A percentile compares a stretch with the other conserved stretches of the same genome.
Conservation (phyloP, 2,329 filamentous ascomycete species). For the Stachybotrys chartarum region DNA sequence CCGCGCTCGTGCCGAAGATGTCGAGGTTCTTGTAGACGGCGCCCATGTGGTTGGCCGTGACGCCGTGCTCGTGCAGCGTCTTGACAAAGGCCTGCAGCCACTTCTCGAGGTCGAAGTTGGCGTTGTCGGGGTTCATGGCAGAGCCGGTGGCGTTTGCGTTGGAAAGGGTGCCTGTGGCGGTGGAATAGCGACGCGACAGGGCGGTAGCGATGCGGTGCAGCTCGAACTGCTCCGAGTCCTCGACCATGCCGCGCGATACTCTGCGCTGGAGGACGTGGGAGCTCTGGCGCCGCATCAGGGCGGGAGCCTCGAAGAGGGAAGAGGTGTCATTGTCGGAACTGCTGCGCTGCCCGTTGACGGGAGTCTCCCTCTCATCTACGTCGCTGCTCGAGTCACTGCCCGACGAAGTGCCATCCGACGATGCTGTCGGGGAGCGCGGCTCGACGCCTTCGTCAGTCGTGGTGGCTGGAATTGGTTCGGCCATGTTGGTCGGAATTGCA, state of each 20-base stretch:
- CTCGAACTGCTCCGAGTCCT: slow-evolving; percentile 25
- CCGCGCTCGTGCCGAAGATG: slow-evolving; percentile 59
- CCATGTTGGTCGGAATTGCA: no score
- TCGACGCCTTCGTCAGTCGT: no score
- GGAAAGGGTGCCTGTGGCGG: slow-evolving; percentile 8
- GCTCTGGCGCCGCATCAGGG: not conserved
- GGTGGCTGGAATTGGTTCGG: no score
- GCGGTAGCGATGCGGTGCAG: slow-evolving; percentile 31
- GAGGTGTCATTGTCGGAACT: no score
- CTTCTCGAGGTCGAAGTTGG: slow-evolving; percentile 31
- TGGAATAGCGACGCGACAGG: slow-evolving; percentile 26
- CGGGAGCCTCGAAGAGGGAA: not conserved
- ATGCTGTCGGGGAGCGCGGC: no score
- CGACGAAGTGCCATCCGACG: no score
- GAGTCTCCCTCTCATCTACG: no score
- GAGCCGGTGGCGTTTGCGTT: slow-evolving; percentile 19
- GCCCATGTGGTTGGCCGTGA: slow-evolving; percentile 47
- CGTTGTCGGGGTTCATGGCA: slow-evolving; percentile 27
- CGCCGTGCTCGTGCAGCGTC: slow-evolving; percentile 45
- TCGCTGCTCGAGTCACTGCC: no score
- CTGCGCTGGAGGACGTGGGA: not conserved
- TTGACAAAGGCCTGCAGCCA: slow-evolving; percentile 32
- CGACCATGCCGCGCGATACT: slow-evolving; percentile 14
- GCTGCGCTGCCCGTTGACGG: no score
- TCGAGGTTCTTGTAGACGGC: slow-evolving; percentile 58